Evolutionary conservation across 257 asterid genomes (phyloP).

Genomic region (Leonotis leonurus): DNA sequence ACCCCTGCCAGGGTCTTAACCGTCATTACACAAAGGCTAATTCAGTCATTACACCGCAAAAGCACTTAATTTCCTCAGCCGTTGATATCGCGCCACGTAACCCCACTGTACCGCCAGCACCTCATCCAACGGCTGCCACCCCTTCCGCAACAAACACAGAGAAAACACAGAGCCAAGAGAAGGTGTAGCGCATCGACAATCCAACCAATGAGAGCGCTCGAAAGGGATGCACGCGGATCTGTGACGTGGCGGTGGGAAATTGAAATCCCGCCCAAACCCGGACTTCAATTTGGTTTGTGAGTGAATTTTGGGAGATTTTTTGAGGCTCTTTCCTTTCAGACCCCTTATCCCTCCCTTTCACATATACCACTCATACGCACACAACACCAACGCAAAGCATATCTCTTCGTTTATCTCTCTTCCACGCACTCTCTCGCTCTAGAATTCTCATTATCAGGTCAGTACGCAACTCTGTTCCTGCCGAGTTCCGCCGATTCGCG

Average conservation of each 20-base stretch:
- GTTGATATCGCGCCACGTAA: constrained; percentile 31
- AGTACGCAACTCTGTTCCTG: constrained; percentile 14
- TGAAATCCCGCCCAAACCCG: constrained; percentile 99
- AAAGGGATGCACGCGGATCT: constrained; percentile 33
- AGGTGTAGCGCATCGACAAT: not conserved
- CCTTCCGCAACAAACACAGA: constrained; percentile 49
- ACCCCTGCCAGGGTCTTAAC: constrained; percentile 30
- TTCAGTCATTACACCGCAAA: constrained; percentile 33
- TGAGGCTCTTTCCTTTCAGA: constrained; percentile 36
- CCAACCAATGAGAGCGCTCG: constrained; percentile 14
- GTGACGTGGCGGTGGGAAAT: constrained; percentile 43
- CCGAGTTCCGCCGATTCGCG: constrained; percentile 32
- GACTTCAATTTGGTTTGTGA: constrained; percentile 67
- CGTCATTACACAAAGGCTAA: constrained; percentile 45
- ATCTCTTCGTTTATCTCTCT: constrained; percentile 27
- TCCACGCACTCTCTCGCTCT: constrained; percentile 11
- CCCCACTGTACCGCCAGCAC: not conserved
- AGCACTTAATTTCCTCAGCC: constrained; percentile 15
- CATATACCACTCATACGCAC: constrained; percentile 33
- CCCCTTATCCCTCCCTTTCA: constrained; percentile 42
- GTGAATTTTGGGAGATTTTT: constrained; percentile 28
- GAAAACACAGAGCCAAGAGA: constrained; percentile 56
- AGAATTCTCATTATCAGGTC: constrained; percentile 15
- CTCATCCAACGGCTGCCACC: constrained; percentile 31
- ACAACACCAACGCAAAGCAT: constrained; percentile 26